phyloP scores from a whole-genome alignment of 768 basidiomycete genomes.

The Amanita inopinata region DNA sequence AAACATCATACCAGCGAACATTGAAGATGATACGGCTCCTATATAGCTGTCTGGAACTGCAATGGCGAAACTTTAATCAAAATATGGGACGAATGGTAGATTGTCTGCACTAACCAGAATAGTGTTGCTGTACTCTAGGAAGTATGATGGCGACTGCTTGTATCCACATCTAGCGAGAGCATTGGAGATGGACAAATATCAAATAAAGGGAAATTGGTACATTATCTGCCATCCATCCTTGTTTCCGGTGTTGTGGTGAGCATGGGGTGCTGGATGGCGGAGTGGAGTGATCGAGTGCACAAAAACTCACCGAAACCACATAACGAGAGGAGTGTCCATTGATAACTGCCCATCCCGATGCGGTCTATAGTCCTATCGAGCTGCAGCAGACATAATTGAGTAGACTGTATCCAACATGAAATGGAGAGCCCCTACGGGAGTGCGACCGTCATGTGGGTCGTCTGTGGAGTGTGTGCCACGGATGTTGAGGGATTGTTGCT shows the following conservation, averaged over 20 bases:
- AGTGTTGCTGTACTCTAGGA: conserved; percentile 94
- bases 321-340: conserved; percentile 72
- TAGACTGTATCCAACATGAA: background rate
- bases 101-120: conserved; percentile 39
- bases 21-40: conserved; percentile 76
- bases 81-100: background rate
- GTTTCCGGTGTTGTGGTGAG: conserved; percentile 3
- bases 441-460: conserved; percentile 32
- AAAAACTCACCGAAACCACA: conserved; percentile 76
- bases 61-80: conserved; percentile 3
- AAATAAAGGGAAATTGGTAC: conserved; percentile 32
- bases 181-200: conserved; percentile 17
- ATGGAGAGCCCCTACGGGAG: conserved; percentile 26
- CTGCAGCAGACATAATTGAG: conserved; percentile 10
- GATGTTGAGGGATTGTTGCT: conserved; percentile 26
- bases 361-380: conserved; percentile 84
- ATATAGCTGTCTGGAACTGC: conserved; percentile 68
- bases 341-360: conserved; percentile 88
- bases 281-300: background rate
- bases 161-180: conserved; percentile 71
- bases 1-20: conserved; percentile 97
- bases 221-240: conserved; percentile 93
- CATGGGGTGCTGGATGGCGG: conserved; percentile 5
- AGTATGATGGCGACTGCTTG: conserved; percentile 87
- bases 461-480: conserved; percentile 17